A percentile compares a stretch with the other conserved stretches of the same genome.
Conservation (phyloP, 768 basidiomycete genomes). For the Russula sp. region DNA sequence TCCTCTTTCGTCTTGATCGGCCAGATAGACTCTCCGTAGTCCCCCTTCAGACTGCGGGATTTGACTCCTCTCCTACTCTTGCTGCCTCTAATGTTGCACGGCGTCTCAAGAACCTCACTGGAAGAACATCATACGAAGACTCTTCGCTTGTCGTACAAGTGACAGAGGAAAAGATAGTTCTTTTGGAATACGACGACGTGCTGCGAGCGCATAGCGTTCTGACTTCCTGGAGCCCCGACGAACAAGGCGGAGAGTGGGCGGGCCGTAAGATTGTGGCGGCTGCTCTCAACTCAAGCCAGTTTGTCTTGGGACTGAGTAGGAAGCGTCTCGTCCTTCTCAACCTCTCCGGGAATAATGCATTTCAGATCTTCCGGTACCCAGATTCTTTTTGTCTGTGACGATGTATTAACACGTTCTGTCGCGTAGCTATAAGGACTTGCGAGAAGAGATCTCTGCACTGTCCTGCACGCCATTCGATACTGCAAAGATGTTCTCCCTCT, state of each 20-base stretch:
- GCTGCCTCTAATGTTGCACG: constrained; percentile 53
- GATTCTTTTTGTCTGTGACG: background rate
- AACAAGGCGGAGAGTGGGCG: constrained; percentile 25
- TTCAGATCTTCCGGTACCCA: constrained; percentile 33
- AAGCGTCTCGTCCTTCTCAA: constrained; percentile 49
- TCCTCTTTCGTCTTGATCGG: constrained; percentile 49
- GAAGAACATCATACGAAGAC: constrained; percentile 33
- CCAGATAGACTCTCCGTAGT: constrained; percentile 39
- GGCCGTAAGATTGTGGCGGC: constrained; percentile 57
- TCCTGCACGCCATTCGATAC: constrained; percentile 55
- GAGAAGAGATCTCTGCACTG: constrained; percentile 61
- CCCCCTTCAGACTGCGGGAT: constrained; percentile 35
- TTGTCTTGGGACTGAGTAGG: constrained; percentile 52
- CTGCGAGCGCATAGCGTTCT: constrained; percentile 39
- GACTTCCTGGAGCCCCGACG: constrained; percentile 37
- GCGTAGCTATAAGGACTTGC: constrained; percentile 16
- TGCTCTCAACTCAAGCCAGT: constrained; percentile 60
- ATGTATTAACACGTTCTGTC: background rate
- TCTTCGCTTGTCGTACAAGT: constrained; percentile 69
- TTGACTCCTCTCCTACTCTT: constrained; percentile 54
- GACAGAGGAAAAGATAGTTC: constrained; percentile 47
- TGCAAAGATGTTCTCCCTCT: constrained; percentile 39
- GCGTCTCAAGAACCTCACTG: constrained; percentile 25
- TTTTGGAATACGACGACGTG: constrained; percentile 50
- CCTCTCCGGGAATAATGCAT: constrained; percentile 37